Evolutionary conservation across 352 stramenopile species (phyloP), one percentile per base, ranked within the genome.

Genomic region (Phytophthora syringae): DNA sequence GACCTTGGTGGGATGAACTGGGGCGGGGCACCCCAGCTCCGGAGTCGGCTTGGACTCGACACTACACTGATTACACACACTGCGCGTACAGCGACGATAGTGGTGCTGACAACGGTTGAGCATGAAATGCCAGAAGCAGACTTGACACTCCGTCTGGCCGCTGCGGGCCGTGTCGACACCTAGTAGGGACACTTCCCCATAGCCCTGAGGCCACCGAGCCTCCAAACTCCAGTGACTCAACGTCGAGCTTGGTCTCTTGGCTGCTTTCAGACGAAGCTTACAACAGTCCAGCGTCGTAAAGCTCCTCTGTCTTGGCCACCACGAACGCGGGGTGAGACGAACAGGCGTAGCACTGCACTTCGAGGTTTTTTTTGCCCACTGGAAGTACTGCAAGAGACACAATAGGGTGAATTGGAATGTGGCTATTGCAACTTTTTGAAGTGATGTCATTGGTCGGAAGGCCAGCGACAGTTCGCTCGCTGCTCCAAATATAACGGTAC

Each of bases 111-210:
- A 79, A 72, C 87, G 81, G 10, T 85, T 83, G 22, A 95, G 82
- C 60, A 92, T 93, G 63, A 95, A 95, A 12, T 82, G 87, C 60
- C 87, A 83, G 75, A 94, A 95, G 45, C 85, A 95, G n/a, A 95
- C 84, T 51, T 95, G 87, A 32, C 87, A 95, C 60, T 95, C 87
- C 20, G 80, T 95, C 67, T 95, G 87, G 56, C 93, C 87, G 39
- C 79, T 90, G n/a, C 87, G 87, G 9, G 85, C 85, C 16, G 84
- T 89, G 72, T 95, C 16, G 84, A 84, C 13, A 86, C 73, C 44
- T 75, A 15, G 67, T 70, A 11, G 71, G 44, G 48, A 79, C 64
- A 24, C 61, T 59, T 12, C 61, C 60, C n/a, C n/a, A n/a, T n/a
- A n/a, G n/a, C n/a, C n/a, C n/a, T n/a, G n/a, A n/a, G n/a, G n/a